These are phyloP conservation scores for Aspergillus piperis DNA, from an alignment of 2,329 filamentous ascomycete genomes.

Conservation along the genomic window DNA sequence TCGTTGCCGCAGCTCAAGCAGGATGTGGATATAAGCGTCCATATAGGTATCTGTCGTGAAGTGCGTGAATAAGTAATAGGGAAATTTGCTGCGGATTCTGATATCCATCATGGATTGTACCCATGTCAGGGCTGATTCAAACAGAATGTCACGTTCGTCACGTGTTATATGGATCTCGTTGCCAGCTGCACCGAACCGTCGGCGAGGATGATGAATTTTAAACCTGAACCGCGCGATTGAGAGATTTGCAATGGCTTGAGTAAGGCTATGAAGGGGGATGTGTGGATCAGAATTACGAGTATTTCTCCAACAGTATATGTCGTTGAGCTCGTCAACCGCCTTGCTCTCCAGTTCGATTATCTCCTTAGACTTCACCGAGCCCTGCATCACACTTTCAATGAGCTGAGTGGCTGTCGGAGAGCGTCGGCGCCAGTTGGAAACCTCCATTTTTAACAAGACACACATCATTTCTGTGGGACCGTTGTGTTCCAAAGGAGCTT, in stretches of 20 bases:
- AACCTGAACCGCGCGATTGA: not conserved
- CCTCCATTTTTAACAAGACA: not conserved
- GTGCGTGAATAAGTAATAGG: not conserved
- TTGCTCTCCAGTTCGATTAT: not conserved
- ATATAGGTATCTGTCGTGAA: not conserved
- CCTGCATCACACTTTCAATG: not conserved
- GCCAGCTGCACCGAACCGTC: not conserved
- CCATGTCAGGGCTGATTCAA: not conserved
- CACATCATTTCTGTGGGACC: conserved; percentile 42
- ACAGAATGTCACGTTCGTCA: not conserved
- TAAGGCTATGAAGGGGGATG: not conserved
- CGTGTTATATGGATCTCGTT: not conserved
- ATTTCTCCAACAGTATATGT: not conserved
- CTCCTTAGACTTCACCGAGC: not conserved
- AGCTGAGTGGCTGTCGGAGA: not conserved
- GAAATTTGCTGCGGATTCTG: not conserved
- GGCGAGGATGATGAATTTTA: not conserved
- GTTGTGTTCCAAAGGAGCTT: conserved; percentile 26
- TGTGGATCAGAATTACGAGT: not conserved
- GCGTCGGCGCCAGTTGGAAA: not conserved
- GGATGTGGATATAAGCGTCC: conserved; percentile 2
- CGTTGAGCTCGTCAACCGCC: not conserved
- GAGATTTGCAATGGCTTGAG: not conserved
- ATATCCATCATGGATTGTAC: not conserved
- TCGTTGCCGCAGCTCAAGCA: not conserved